phyloP scores from a whole-genome alignment of 495 filamentous ascomycete species.

The Baudoinia panamericana region DNA sequence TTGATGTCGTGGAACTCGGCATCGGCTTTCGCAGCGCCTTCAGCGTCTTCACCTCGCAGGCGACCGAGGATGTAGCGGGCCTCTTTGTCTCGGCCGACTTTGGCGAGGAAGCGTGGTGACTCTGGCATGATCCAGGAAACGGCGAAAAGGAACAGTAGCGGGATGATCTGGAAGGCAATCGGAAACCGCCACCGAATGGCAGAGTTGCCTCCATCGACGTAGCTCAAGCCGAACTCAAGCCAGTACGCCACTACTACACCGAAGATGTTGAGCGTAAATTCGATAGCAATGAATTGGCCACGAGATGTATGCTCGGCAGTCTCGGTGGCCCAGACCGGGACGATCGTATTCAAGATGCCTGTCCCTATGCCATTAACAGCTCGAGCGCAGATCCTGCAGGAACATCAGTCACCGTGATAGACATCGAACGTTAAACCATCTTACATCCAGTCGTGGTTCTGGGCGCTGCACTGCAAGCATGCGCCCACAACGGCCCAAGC shows the following conservation, averaged over 20 bases:
- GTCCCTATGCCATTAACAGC: conserved; percentile 58
- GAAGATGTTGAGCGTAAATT: conserved; percentile 62
- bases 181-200: conserved; percentile 52
- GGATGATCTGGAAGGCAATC: conserved; percentile 58
- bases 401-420: conserved; percentile 23
- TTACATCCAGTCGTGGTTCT: conserved; percentile 61
- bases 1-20: conserved; percentile 52
- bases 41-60: conserved; percentile 45
- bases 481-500: conserved; percentile 40
- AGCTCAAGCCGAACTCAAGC: conserved; percentile 55
- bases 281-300: conserved; percentile 56
- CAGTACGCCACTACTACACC: conserved; percentile 63
- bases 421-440: too few relatives aligned
- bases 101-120: conserved; percentile 12
- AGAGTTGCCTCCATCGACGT: conserved; percentile 42
- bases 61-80: conserved; percentile 47
- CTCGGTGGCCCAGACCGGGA: conserved; percentile 62
- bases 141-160: conserved; percentile 35
- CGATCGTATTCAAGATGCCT: conserved; percentile 57
- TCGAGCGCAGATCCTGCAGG: conserved; percentile 36
- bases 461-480: conserved; percentile 52
- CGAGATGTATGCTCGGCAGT: conserved; percentile 54
- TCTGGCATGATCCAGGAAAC: conserved; percentile 24
- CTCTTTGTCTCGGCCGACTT: conserved; percentile 25
- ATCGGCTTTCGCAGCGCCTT: conserved; percentile 42